phyloP scores from a whole-genome alignment of 2,329 filamentous ascomycete species.

The Eurotiales sp. region DNA sequence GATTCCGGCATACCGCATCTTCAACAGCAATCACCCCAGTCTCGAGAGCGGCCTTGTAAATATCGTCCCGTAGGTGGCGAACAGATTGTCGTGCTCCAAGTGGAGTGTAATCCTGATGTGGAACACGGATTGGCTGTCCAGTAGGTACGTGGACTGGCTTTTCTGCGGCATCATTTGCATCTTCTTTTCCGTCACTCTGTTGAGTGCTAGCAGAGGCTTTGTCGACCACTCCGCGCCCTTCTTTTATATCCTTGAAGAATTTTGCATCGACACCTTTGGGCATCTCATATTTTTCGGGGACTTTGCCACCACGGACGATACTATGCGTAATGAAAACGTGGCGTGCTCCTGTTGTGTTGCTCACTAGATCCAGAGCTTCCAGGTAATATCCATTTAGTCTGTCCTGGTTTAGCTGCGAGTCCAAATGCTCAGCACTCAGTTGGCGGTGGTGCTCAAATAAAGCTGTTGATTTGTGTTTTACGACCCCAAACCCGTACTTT shows the following conservation, averaged over 20 bases:
- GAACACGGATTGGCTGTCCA: background rate
- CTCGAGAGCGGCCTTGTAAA: background rate
- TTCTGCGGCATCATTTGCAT: background rate
- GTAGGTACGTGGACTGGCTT: background rate
- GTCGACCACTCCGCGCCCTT: no score
- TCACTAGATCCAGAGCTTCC: background rate
- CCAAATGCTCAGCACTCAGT: background rate
- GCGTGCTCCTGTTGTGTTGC: background rate
- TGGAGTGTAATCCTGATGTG: background rate
- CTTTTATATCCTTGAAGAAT: background rate
- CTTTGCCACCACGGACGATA: background rate
- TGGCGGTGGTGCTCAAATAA: background rate
- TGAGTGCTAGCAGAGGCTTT: background rate
- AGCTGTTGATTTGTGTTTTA: constrained; percentile 2
- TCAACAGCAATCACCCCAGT: background rate
- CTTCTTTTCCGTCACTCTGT: background rate
- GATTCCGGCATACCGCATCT: background rate
- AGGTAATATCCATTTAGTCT: background rate
- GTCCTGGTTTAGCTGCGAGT: background rate
- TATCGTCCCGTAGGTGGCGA: background rate
- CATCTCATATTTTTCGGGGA: background rate
- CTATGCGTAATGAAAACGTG: constrained; percentile 1
- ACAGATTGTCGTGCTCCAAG: background rate
- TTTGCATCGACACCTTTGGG: background rate
- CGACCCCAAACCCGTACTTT: background rate